Percentiles rank a stretch among this genome's conserved stretches.
Conservation (phyloP, 108 stramenopile species). For the Stephanodiscus triporus region DNA sequence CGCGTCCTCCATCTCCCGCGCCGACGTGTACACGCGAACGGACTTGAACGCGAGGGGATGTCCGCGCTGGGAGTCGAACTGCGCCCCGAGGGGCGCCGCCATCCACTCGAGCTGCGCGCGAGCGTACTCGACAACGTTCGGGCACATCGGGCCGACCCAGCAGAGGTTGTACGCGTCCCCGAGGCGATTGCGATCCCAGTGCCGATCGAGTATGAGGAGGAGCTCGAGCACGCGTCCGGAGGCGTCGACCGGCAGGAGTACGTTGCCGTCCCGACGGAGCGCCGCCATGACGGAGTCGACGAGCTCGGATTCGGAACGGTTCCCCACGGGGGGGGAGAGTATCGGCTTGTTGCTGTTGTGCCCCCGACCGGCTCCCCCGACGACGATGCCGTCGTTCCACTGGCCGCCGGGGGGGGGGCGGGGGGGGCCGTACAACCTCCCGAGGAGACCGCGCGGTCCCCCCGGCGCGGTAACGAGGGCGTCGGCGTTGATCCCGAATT, state of each 20-base stretch:
- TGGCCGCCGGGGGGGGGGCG: slow-evolving; percentile 10
- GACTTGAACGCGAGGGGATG: slow-evolving; percentile 66
- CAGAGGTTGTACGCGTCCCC: slow-evolving; percentile 79
- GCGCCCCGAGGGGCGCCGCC: slow-evolving; percentile 60
- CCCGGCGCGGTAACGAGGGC: slow-evolving; percentile 77
- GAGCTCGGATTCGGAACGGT: slow-evolving; percentile 58
- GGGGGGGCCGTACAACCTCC: slow-evolving; percentile 57
- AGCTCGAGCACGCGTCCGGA: slow-evolving; percentile 89
- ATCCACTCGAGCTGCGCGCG: slow-evolving; percentile 92
- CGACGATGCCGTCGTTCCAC: background rate
- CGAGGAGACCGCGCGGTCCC: slow-evolving; percentile 66
- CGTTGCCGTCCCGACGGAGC: slow-evolving; percentile 90
- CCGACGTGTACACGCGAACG: slow-evolving; percentile 59
- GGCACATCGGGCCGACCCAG: slow-evolving; percentile 88
- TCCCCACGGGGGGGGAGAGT: slow-evolving; percentile 43
- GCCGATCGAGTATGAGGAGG: slow-evolving; percentile 73
- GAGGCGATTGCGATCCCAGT: slow-evolving; percentile 86
- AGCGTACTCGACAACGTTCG: slow-evolving; percentile 88
- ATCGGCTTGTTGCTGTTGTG: slow-evolving; percentile 44
- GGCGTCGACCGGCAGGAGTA: slow-evolving; percentile 91
- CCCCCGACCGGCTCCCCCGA: background rate
- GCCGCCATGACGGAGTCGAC: slow-evolving; percentile 78
- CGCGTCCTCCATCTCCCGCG: slow-evolving; percentile 62
- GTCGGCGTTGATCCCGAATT: slow-evolving; percentile 81
- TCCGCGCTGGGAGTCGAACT: slow-evolving; percentile 60